Evolutionary conservation across 805 yeast species (phyloP).

Genomic region (Zygosaccharomyces bailii): DNA sequence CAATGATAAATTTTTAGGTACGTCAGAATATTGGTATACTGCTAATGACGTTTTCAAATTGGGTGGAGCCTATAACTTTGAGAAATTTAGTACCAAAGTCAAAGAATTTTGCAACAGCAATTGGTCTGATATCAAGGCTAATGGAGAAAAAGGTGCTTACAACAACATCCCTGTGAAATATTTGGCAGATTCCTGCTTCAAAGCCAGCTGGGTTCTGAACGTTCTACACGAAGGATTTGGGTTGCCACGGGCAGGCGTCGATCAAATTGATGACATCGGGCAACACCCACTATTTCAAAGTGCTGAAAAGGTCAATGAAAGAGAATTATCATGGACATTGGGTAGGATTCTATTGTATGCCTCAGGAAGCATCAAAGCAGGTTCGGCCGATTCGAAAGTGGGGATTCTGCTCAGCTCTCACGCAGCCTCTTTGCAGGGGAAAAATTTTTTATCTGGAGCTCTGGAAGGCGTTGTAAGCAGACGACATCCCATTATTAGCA

Average conservation of each 20-base stretch:
- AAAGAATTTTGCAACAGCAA: constrained; percentile 69
- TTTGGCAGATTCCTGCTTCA: constrained; percentile 80
- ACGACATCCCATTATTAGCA: not conserved
- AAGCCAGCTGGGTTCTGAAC: constrained; percentile 90
- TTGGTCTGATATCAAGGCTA: constrained; percentile 58
- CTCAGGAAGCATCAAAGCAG: constrained; percentile 52
- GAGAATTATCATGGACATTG: constrained; percentile 91
- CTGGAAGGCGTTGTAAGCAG: not conserved
- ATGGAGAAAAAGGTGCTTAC: constrained; percentile 53
- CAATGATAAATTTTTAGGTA: constrained; percentile 82
- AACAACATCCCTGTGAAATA: constrained; percentile 53
- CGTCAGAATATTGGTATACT: constrained; percentile 96
- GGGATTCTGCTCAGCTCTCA: constrained; percentile 32
- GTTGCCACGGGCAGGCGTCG: constrained; percentile 68
- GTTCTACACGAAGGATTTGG: constrained; percentile 90
- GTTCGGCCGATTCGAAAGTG: constrained; percentile 15
- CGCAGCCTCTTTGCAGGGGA: constrained; percentile 19
- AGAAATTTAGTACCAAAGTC: constrained; percentile 61
- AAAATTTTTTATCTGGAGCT: constrained; percentile 29
- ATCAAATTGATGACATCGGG: constrained; percentile 35
- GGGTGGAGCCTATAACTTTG: constrained; percentile 85
- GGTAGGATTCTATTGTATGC: constrained; percentile 86
- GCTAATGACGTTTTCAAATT: constrained; percentile 85
- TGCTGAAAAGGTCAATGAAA: constrained; percentile 73
- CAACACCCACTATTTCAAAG: constrained; percentile 70